Percentiles rank a stretch among this genome's conserved stretches.
phyloP scores from a whole-genome alignment of 495 filamentous ascomycete species.

The Neurospora sp. region DNA sequence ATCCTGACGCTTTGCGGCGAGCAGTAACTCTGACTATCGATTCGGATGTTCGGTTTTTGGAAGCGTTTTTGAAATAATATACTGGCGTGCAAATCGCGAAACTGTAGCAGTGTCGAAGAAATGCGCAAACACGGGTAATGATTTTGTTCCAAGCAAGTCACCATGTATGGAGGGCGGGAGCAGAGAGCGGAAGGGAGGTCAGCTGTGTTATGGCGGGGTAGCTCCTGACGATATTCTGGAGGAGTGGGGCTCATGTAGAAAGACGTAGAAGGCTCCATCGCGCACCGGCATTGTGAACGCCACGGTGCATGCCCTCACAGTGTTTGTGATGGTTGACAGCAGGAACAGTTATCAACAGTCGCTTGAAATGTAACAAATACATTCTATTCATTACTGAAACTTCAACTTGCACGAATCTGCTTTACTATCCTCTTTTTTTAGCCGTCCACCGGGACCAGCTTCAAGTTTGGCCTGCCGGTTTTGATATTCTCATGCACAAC shows the following conservation, averaged over 20 bases:
- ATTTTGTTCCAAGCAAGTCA: background rate
- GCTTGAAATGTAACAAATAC: background rate
- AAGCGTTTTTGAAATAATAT: background rate
- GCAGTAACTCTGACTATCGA: background rate
- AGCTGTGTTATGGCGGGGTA: background rate
- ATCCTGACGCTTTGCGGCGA: slow-evolving; percentile 38
- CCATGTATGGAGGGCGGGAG: background rate
- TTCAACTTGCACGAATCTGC: background rate
- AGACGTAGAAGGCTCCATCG: background rate
- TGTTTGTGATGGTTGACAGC: background rate
- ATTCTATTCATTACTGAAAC: background rate
- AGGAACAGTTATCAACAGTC: background rate
- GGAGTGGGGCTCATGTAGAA: background rate
- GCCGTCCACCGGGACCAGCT: background rate
- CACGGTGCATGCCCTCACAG: background rate
- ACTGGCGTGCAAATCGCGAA: background rate
- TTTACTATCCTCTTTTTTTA: background rate
- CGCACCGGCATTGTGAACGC: background rate
- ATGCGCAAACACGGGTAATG: background rate
- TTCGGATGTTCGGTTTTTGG: background rate
- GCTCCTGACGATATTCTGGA: background rate
- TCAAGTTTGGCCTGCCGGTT: background rate
- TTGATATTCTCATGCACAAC: background rate
- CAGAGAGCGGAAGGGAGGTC: background rate
- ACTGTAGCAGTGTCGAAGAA: background rate